Evolutionary conservation across 2,329 filamentous ascomycete genomes (phyloP).

Genomic region (Ophiobolus disseminans): DNA sequence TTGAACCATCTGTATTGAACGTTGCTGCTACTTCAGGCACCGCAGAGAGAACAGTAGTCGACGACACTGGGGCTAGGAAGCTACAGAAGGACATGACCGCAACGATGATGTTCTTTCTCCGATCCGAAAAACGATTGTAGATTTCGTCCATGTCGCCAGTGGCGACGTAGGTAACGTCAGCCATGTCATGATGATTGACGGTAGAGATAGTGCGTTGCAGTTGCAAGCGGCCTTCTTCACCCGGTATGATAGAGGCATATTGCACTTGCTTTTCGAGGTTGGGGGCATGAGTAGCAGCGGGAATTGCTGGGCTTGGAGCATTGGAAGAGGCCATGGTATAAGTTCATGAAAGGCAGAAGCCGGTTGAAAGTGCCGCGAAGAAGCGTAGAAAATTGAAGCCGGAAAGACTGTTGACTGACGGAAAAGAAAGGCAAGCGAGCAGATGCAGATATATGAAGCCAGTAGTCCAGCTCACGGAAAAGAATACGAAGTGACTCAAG

Average conservation of each 20-base stretch:
- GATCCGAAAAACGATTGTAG: conserved; percentile 69
- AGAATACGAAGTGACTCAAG: conserved; percentile 12
- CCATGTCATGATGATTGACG: conserved; percentile 44
- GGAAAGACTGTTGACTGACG: conserved; percentile 1
- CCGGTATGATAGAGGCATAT: conserved; percentile 39
- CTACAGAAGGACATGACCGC: conserved; percentile 74
- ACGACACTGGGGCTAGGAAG: conserved; percentile 77
- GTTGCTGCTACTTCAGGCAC: conserved; percentile 74
- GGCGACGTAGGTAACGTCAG: conserved; percentile 31
- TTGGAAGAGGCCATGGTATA: conserved; percentile 36
- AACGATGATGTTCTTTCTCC: conserved; percentile 72
- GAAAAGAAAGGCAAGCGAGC: conserved; percentile 8
- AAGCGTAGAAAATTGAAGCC: background rate
- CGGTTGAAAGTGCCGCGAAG: conserved; percentile 1
- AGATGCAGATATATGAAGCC: conserved; percentile 4
- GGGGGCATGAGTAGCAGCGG: conserved; percentile 16
- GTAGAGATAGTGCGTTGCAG: conserved; percentile 43
- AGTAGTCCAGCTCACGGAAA: conserved; percentile 3
- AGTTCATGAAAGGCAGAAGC: conserved; percentile 30
- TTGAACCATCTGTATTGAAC: conserved; percentile 69
- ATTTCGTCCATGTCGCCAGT: conserved; percentile 56
- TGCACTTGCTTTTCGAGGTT: conserved; percentile 35
- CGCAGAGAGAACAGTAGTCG: conserved; percentile 75
- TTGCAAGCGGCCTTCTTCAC: conserved; percentile 27
- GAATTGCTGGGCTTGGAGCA: conserved; percentile 25